Evolutionary conservation across 352 stramenopile species (phyloP).

Genomic region (Peronospora farinosa): DNA sequence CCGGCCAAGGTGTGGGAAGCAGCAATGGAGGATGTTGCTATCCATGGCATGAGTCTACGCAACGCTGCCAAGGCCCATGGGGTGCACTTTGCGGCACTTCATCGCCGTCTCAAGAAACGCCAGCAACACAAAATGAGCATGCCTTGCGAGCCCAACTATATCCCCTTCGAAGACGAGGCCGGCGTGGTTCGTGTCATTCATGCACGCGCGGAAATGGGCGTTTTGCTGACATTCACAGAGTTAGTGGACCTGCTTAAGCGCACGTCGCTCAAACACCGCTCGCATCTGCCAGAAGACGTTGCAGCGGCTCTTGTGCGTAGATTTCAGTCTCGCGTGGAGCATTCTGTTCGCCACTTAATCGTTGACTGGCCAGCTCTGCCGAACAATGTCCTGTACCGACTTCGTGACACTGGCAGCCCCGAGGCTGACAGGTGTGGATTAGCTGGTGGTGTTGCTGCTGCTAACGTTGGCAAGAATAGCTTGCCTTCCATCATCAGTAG

Average conservation of each 20-base stretch:
- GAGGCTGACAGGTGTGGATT: slow-evolving; percentile 16
- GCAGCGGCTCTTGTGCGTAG: slow-evolving; percentile 35
- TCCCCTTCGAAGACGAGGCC: slow-evolving; percentile 62
- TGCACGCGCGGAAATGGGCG: slow-evolving; percentile 56
- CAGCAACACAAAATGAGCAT: slow-evolving; percentile 36
- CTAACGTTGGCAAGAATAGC: slow-evolving; percentile 8
- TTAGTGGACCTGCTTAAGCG: slow-evolving; percentile 58
- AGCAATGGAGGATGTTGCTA: slow-evolving; percentile 59
- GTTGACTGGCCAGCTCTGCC: slow-evolving; percentile 42
- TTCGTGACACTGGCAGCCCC: slow-evolving; percentile 13
- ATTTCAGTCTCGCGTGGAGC: slow-evolving; percentile 57
- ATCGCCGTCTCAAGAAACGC: slow-evolving; percentile 64
- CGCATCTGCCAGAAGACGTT: slow-evolving; percentile 32
- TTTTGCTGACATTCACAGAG: slow-evolving; percentile 66
- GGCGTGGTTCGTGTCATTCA: slow-evolving; percentile 65
- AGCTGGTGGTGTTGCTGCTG: slow-evolving; percentile 1
- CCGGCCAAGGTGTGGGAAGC: slow-evolving; percentile 55
- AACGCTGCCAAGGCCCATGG: slow-evolving; percentile 52
- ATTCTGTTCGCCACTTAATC: slow-evolving; percentile 58
- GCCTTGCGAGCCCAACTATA: slow-evolving; percentile 48
- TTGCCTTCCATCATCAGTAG: slow-evolving; percentile 12
- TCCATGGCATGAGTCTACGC: slow-evolving; percentile 63
- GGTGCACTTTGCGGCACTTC: slow-evolving; percentile 62
- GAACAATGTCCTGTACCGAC: slow-evolving; percentile 37
- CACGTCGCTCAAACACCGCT: slow-evolving; percentile 51